Evolutionary conservation across 306 rosid genomes (phyloP).

Genomic region (Cotoneaster glaucophyllus): DNA sequence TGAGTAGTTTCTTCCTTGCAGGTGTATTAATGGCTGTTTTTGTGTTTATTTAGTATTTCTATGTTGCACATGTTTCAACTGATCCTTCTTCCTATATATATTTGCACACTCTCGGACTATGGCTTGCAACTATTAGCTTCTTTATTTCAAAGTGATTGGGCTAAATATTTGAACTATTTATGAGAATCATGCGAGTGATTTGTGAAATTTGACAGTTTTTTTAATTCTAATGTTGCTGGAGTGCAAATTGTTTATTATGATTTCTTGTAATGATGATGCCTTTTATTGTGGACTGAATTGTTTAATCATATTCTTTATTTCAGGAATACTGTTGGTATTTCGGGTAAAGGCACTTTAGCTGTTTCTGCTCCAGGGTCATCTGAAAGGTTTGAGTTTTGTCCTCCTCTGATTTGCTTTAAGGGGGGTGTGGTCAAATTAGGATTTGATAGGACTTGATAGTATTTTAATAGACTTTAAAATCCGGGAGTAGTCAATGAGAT

Average conservation of each 20-base stretch:
- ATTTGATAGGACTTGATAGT: too few species aligned
- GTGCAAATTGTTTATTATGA: not conserved
- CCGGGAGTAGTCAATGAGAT: too few species aligned
- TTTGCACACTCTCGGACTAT: not conserved
- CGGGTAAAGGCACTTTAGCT: constrained; percentile 45
- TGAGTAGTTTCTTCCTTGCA: constrained; percentile 17
- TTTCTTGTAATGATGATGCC: not conserved
- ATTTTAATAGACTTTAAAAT: too few species aligned
- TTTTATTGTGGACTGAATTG: constrained; percentile 13
- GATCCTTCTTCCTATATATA: not conserved
- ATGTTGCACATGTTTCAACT: not conserved
- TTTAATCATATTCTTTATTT: constrained; percentile 18
- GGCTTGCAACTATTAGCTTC: not conserved
- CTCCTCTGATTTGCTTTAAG: not conserved
- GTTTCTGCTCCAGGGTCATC: constrained; percentile 65
- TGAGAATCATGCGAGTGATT: not conserved
- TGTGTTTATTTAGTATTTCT: not conserved
- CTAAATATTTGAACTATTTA: not conserved
- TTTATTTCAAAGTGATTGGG: not conserved
- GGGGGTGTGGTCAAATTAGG: too few species aligned
- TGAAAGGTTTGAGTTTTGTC: constrained; percentile 56
- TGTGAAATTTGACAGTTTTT: not conserved
- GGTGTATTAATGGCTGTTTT: not conserved
- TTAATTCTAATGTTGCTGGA: not conserved
- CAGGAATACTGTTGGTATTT: constrained; percentile 64